Base-by-base conservation (phyloP, 768 basidiomycete species). In the Gloeopeniophorella convolvens region DNA sequence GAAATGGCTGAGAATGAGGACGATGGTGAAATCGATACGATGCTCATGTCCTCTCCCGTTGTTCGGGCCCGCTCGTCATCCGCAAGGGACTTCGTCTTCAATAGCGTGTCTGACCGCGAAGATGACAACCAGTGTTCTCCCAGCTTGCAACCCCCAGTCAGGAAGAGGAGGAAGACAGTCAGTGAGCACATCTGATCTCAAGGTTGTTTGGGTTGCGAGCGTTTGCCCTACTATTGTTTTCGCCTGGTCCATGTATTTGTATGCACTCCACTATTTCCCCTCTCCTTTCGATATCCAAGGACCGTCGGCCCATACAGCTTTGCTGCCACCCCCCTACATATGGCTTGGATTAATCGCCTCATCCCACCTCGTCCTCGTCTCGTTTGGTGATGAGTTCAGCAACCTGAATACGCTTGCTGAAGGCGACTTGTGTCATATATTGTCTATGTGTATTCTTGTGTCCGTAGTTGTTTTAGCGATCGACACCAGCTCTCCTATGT, bases 81-180 rank as follows among this genome's bases (percentile, higher is more conserved):
- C 27, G 30, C 18, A 34, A 49, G 11, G 9, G 37, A 27, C 1
- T 13, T 20, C 24, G 48, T 33, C 15, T 36, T 36, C 11, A 27
- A 46, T 16, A 55, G 58, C 23, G 43, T 36, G 30, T 54, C 55
- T 31, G 50, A 51, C n/a, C 47, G 21, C 42, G 42, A 52, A 13
- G 36, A 59, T 40, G 65, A 61, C 27, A 28, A 27, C 5, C 35
- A 42, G 31, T 41, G 37, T 11, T 45, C 45, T 7, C 31, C 33
- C 3, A 31, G 50, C 26, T 26, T 46, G 15, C 45, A 31, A 3
- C 50, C 45, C 18, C 57, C 54, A 50, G 59, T 34, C 66, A 69
- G 51, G 66, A 69, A 47, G 63, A 65, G 21, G 64, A 70, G 55
- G 67, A 70, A 32, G 63, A 69, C 55, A 57, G 50, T 50, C 18